Evolutionary conservation across 345 rosid genomes (phyloP).

Genomic region (Linum usitatissimum): DNA sequence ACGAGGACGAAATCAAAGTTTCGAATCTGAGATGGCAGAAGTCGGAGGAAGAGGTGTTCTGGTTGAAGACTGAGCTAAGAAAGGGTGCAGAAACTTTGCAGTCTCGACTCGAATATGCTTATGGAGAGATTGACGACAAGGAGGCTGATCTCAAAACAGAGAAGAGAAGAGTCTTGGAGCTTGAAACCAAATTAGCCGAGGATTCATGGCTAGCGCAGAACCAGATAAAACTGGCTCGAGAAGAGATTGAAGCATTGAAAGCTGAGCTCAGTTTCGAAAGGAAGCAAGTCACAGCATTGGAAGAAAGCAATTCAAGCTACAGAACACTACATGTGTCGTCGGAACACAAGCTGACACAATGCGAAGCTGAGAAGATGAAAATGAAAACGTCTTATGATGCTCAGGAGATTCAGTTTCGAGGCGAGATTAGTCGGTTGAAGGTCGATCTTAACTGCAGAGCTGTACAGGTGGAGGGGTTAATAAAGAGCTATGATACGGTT

Average conservation of each 20-base stretch:
- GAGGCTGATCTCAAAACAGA: conserved; percentile 20
- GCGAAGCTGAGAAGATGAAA: conserved; percentile 35
- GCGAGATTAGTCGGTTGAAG: conserved; percentile 29
- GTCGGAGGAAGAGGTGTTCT: conserved; percentile 41
- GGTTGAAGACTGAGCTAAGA: conserved; percentile 43
- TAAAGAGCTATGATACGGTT: conserved; percentile 19
- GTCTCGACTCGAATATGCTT: conserved; percentile 21
- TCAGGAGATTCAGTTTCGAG: conserved; percentile 26
- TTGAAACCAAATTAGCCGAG: conserved; percentile 45
- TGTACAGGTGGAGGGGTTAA: conserved; percentile 24
- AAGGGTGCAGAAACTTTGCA: conserved; percentile 27
- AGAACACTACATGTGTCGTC: conserved; percentile 42
- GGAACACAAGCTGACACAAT: conserved; percentile 50
- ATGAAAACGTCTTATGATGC: conserved; percentile 4
- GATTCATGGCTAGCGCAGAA: conserved; percentile 23
- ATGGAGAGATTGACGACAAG: conserved; percentile 14
- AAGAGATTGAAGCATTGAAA: conserved; percentile 34
- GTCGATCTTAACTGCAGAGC: conserved; percentile 31
- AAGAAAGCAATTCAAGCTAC: conserved; percentile 39
- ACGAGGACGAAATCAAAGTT: conserved; percentile 46
- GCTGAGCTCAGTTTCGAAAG: conserved; percentile 43
- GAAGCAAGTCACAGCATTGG: conserved; percentile 46
- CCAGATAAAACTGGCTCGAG: conserved; percentile 41
- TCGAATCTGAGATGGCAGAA: conserved; percentile 39
- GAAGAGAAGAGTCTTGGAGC: conserved; percentile 13